Base-by-base conservation (phyloP, 2,329 filamentous ascomycete genomes). In the Delphinella strobiligena region DNA sequence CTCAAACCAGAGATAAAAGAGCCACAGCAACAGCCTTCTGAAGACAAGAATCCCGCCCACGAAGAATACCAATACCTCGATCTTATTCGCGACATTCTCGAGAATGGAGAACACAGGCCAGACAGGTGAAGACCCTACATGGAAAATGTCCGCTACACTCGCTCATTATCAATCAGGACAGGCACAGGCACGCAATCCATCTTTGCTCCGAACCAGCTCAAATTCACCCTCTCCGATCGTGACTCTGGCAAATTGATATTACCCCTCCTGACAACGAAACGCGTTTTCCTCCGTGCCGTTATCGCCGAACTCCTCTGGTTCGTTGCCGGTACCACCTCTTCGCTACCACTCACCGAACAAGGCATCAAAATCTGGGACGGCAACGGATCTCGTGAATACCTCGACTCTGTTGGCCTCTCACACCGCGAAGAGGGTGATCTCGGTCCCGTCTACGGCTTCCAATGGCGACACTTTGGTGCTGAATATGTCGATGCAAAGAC, bases 321-420 rank as follows among this genome's bases (percentile, higher is more conserved):
- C 63, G 72, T 98, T 50, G 74, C 78, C 33, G 91, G 86, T 54
- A 76, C 69, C 53, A 98, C 91, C 2, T 86, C 84, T 1, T 88
- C 85, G 1, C 64, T 76, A 3, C 68, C 86, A 0, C 77, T 98
- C 3, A 80, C 76, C 44, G 78, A 79, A 10, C 78, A 80, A 2
- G 86, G 87, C 19, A 79, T 98, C 54, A 93, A 93, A 63, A 98
- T 98, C 59, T 98, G 91, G 91, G 91, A 98, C 58, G 89, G 88
- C 52, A 98, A 98, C 58, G 91, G 89, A 32, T 87, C 80, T 34
- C 83, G 91, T 51, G 82, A 79, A 54, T 96, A 82, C 60, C 82
- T 98, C 29, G 89, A 98, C 66, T 79, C 70, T 46, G 74, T 91
- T 1, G 89, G 89, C 0, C 73, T 96, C 5, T 68, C 71, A 0